These are phyloP conservation scores for Lactarius evosmus DNA, from an alignment of 768 basidiomycete species.

Conservation along the genomic window DNA sequence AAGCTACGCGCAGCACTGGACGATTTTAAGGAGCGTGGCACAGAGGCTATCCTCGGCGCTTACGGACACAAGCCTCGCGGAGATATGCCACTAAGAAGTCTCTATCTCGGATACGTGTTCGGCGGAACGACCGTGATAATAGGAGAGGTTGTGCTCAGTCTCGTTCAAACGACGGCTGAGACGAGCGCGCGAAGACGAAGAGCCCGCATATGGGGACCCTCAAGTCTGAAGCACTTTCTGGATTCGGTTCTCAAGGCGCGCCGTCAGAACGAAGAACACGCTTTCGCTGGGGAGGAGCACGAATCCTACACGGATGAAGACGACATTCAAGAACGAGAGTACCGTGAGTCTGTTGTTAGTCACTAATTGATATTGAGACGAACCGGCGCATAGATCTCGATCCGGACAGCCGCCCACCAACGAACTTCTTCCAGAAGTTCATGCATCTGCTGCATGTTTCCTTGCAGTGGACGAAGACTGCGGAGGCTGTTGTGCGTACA, in stretches of 20 bases:
- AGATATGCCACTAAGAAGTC: constrained; percentile 37
- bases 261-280: constrained; percentile 28
- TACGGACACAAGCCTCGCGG: constrained; percentile 10
- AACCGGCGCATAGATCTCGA: constrained; percentile 35
- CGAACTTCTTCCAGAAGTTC: constrained; percentile 42
- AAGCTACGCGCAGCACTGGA: constrained; percentile 32
- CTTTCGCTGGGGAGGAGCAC: constrained; percentile 34
- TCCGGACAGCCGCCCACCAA: constrained; percentile 49
- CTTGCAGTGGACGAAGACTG: constrained; percentile 42
- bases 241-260: constrained; percentile 32
- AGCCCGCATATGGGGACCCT: constrained; percentile 50
- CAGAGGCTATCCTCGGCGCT: constrained; percentile 36
- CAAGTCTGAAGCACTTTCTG: constrained; percentile 38
- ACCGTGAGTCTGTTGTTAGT: constrained; percentile 22
- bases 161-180: constrained; percentile 39
- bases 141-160: constrained; percentile 37
- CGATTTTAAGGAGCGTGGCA: constrained; percentile 35
- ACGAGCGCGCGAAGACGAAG: constrained; percentile 39
- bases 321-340: constrained; percentile 21
- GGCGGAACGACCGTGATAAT: constrained; percentile 43
- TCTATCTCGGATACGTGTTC: constrained; percentile 52
- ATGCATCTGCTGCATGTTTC: constrained; percentile 37
- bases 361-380: constrained; percentile 7
- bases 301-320: constrained; percentile 31
- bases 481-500: constrained; percentile 41